Percentiles rank a stretch among this genome's conserved stretches.
These are phyloP conservation scores for Taphrina flavorubra DNA, from an alignment of 1,139 yeast genomes.

Conservation along the genomic window DNA sequence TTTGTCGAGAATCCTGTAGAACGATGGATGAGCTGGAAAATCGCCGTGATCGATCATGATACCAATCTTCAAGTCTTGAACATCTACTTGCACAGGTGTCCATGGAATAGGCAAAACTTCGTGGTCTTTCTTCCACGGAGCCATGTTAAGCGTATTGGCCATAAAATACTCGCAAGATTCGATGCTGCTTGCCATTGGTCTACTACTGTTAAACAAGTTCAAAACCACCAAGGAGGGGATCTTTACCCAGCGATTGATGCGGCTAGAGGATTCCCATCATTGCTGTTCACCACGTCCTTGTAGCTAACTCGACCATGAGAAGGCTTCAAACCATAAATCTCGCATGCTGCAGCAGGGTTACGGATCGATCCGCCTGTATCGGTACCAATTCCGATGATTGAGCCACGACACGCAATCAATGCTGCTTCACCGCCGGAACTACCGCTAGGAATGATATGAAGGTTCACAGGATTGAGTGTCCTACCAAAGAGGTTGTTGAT, in stretches of 20 bases:
- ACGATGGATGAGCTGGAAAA: conserved; percentile 24
- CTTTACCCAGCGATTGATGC: conserved; percentile 25
- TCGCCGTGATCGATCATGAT: conserved; percentile 30
- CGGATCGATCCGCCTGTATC: conserved; percentile 68
- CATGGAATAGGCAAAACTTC: conserved; percentile 19
- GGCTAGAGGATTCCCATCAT: conserved; percentile 18
- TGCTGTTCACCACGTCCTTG: conserved; percentile 43
- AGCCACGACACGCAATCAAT: conserved; percentile 57
- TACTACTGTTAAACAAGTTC: neutral
- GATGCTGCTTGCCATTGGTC: conserved; percentile 24
- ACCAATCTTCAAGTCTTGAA: conserved; percentile 1
- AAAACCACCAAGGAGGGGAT: neutral
- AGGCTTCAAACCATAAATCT: conserved; percentile 50
- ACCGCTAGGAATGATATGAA: conserved; percentile 61
- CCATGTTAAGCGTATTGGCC: conserved; percentile 1
- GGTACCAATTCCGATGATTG: conserved; percentile 60
- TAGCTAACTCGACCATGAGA: conserved; percentile 57
- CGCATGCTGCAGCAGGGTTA: conserved; percentile 60
- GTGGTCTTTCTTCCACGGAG: conserved; percentile 15
- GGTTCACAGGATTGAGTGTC: conserved; percentile 57
- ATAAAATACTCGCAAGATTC: conserved; percentile 23
- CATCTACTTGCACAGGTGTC: neutral
- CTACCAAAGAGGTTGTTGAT: conserved; percentile 52
- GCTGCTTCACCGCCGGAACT: conserved; percentile 67
- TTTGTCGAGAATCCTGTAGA: conserved; percentile 12